Evolutionary conservation across 345 rosid genomes (phyloP).

Genomic region (Melaleuca quinquenervia): DNA sequence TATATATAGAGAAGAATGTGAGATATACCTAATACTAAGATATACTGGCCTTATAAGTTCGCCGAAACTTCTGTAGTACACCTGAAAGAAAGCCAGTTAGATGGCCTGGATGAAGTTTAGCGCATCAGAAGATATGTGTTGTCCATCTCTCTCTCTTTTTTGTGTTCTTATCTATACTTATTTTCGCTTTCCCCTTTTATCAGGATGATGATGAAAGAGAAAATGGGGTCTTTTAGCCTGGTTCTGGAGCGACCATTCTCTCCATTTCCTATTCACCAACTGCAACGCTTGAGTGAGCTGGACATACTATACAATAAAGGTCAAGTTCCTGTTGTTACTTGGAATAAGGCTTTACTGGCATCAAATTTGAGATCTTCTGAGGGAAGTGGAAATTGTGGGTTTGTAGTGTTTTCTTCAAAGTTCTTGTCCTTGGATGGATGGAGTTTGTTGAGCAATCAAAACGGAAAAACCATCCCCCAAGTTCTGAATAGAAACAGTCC

Average conservation of each 20-base stretch:
- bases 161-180: not conserved
- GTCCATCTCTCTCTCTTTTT: not conserved
- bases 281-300: conserved; percentile 33
- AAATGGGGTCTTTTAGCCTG: conserved; percentile 48
- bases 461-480: conserved; percentile 18
- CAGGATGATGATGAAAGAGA: conserved; percentile 63
- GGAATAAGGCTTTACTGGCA: conserved; percentile 45
- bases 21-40: not conserved
- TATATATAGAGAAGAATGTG: not conserved
- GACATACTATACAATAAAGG: conserved; percentile 70
- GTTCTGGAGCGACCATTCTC: conserved; percentile 81
- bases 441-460: conserved; percentile 39
- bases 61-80: not conserved
- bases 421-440: conserved; percentile 45
- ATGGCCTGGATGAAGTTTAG: not conserved
- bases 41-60: not conserved
- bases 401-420: conserved; percentile 67
- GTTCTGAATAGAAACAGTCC: conserved; percentile 18
- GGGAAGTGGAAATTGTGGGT: conserved; percentile 66
- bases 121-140: not conserved
- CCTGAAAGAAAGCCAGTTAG: not conserved
- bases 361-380: conserved; percentile 40
- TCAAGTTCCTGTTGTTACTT: conserved; percentile 57
- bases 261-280: conserved; percentile 67
- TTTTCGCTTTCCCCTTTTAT: conserved; percentile 30